A percentile compares a stretch with the other conserved stretches of the same genome.
phyloP scores from a whole-genome alignment of 2,329 filamentous ascomycete species.

The Sclerotinia sclerotiorum region DNA sequence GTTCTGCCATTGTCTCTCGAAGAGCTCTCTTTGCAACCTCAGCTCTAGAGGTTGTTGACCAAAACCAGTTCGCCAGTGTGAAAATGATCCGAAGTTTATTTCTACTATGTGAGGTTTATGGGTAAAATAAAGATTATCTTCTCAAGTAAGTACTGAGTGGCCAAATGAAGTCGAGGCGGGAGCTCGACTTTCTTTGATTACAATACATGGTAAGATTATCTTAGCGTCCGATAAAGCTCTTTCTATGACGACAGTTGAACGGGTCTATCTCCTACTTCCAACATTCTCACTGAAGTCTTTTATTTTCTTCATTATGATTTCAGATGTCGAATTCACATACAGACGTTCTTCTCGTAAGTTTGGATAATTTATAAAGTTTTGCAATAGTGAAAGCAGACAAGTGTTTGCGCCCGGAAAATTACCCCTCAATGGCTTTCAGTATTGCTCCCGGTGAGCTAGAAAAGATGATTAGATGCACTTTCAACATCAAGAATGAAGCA shows the following conservation, averaged over 20 bases:
- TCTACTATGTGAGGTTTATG: neutral
- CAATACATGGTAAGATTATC: slow-evolving; percentile 9
- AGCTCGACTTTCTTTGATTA: slow-evolving; percentile 21
- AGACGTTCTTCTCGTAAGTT: slow-evolving; percentile 57
- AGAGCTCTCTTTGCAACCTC: slow-evolving; percentile 30
- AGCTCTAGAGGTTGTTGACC: slow-evolving; percentile 35
- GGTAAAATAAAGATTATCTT: neutral
- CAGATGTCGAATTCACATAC: slow-evolving; percentile 51
- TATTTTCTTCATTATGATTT: slow-evolving; percentile 27
- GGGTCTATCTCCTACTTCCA: slow-evolving; percentile 5
- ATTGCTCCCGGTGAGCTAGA: neutral
- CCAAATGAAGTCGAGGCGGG: slow-evolving; percentile 17
- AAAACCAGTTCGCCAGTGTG: slow-evolving; percentile 40
- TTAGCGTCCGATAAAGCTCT: slow-evolving; percentile 28
- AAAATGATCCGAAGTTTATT: neutral
- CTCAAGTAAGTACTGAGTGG: slow-evolving; percentile 15
- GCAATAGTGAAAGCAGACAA: neutral
- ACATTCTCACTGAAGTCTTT: slow-evolving; percentile 13
- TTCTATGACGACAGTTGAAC: slow-evolving; percentile 27
- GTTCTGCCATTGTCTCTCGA: slow-evolving; percentile 35
- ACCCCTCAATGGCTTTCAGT: neutral
- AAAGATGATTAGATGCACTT: neutral
- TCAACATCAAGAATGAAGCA: neutral
- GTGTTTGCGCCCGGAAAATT: neutral
- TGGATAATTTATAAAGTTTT: neutral